These are phyloP conservation scores for Solanum pimpinellifolium DNA, from an alignment of 257 asterid genomes.

Conservation along the genomic window DNA sequence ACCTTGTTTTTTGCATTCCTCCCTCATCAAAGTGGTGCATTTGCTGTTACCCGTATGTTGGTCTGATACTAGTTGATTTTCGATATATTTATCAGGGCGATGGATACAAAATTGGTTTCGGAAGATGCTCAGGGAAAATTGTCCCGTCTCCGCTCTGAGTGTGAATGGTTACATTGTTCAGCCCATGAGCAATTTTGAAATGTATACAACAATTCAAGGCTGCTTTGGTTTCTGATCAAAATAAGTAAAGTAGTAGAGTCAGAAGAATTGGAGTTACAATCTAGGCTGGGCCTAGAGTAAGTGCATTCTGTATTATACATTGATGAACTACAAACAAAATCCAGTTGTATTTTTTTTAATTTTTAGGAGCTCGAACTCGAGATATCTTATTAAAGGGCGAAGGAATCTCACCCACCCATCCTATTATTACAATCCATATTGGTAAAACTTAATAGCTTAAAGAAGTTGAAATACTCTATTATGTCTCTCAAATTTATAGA, in stretches of 20 bases:
- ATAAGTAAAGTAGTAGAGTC: not conserved
- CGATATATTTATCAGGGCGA: constrained; percentile 38
- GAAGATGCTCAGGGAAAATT: constrained; percentile 57
- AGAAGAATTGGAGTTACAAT: not conserved
- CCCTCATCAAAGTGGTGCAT: not conserved
- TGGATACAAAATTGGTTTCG: constrained; percentile 56
- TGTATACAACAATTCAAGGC: not conserved
- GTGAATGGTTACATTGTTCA: not conserved
- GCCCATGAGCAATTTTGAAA: not conserved
- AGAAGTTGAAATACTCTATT: not conserved
- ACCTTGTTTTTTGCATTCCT: not conserved
- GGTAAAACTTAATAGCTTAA: not conserved
- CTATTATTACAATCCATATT: not conserved
- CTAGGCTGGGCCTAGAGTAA: not conserved
- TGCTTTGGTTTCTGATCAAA: not conserved
- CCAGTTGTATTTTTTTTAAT: not conserved
- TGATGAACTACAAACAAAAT: not conserved
- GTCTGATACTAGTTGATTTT: not conserved
- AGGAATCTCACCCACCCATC: not conserved
- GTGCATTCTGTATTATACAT: not conserved
- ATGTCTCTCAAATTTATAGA: not conserved
- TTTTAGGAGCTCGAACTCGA: fast-evolving
- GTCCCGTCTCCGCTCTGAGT: constrained; percentile 23
- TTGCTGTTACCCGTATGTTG: not conserved
- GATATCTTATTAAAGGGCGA: not conserved